These are phyloP conservation scores for Saksenaea oblongispora DNA, from an alignment of 371 early-diverging fungal genomes.

Conservation along the genomic window DNA sequence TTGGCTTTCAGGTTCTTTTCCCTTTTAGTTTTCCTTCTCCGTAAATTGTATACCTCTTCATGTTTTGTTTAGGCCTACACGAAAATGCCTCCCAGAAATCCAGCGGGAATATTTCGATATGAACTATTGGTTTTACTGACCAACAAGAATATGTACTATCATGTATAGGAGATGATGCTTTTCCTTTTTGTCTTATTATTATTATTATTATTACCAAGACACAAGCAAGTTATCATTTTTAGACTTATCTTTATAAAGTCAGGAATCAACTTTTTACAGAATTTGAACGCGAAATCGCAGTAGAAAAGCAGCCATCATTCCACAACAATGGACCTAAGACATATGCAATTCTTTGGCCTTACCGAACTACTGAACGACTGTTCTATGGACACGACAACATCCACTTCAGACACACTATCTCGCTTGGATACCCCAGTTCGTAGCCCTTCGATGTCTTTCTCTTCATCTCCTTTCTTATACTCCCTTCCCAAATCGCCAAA, in stretches of 20 bases:
- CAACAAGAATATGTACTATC: not conserved
- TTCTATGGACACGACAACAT: not conserved
- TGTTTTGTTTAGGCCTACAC: not conserved
- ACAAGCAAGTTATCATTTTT: not conserved
- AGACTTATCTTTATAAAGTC: not conserved
- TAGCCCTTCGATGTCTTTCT: not conserved
- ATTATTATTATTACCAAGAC: not conserved
- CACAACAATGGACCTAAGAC: not conserved
- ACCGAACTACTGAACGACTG: not conserved
- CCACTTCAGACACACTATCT: not conserved
- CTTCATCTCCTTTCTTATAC: not conserved
- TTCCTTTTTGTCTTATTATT: not conserved
- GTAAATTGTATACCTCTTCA: not conserved
- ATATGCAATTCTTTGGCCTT: not conserved
- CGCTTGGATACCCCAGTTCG: not conserved
- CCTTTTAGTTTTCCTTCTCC: not conserved
- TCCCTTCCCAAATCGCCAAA: not conserved
- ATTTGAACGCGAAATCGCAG: slow-evolving; percentile 1
- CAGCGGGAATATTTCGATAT: slow-evolving; percentile 1
- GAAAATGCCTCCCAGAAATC: not conserved
- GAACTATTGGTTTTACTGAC: not conserved
- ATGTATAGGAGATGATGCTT: not conserved
- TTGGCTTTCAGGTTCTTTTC: not conserved
- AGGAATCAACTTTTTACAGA: not conserved
- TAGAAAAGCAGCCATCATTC: not conserved